These are phyloP conservation scores for Erysimum cheiranthoides DNA, from an alignment of 345 rosid species.

Conservation along the genomic window DNA sequence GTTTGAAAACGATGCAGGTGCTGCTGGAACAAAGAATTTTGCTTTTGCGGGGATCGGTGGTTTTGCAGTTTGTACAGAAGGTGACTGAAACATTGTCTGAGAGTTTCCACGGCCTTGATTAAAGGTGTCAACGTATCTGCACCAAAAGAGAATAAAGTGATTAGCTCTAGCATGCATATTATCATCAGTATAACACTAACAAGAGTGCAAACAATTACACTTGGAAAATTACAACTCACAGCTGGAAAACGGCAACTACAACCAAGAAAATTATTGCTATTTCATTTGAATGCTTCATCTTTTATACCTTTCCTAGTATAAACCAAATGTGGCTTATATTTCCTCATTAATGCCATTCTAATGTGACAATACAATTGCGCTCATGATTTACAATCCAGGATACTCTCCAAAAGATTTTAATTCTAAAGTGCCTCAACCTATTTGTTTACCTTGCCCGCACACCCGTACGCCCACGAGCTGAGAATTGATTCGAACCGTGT, in stretches of 20 bases:
- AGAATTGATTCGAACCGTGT: conserved; percentile 76
- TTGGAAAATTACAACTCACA: neutral
- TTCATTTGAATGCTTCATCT: conserved; percentile 1
- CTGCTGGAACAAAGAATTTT: conserved; percentile 79
- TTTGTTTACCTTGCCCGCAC: conserved; percentile 80
- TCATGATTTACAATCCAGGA: conserved; percentile 9
- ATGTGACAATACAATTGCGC: conserved; percentile 7
- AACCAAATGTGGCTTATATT: conserved; percentile 12
- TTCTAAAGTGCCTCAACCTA: conserved; percentile 1
- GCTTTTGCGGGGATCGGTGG: conserved; percentile 70
- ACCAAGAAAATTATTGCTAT: neutral
- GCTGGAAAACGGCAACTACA: neutral
- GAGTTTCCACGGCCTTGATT: conserved; percentile 85
- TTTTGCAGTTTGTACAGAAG: conserved; percentile 69
- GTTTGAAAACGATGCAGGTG: conserved; percentile 49
- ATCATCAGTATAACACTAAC: conserved; percentile 18
- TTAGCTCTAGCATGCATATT: conserved; percentile 5
- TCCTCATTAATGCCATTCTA: conserved; percentile 10
- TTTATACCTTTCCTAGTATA: conserved; percentile 1
- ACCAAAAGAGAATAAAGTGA: neutral
- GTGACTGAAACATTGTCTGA: conserved; percentile 67
- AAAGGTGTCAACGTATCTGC: conserved; percentile 46
- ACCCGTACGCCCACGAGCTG: conserved; percentile 89
- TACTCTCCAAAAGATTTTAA: neutral
- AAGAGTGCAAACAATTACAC: conserved; percentile 1